These are phyloP conservation scores for Entomortierella beljakovae DNA, from an alignment of 192 early-diverging fungal genomes.

Conservation along the genomic window DNA sequence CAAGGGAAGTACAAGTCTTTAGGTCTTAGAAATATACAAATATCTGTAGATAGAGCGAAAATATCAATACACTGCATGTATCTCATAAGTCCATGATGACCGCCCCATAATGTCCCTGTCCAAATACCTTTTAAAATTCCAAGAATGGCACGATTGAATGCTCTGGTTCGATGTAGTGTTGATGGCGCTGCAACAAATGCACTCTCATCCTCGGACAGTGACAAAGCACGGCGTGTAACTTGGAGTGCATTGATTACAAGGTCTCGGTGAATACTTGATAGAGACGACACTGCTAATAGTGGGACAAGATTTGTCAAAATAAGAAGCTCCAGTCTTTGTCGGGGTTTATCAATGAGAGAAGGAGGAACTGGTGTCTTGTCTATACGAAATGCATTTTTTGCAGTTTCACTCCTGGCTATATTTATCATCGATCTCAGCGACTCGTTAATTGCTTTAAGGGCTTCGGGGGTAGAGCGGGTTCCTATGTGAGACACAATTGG, in stretches of 20 bases:
- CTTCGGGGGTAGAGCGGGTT: constrained; percentile 6
- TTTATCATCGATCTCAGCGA: constrained; percentile 32
- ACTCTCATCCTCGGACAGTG: constrained; percentile 13
- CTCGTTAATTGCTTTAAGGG: constrained; percentile 1
- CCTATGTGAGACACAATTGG: neutral
- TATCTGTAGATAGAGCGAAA: neutral
- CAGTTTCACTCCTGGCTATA: neutral
- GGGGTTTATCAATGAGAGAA: constrained; percentile 19
- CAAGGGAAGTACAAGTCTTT: constrained; percentile 20
- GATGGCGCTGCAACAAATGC: neutral
- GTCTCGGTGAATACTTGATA: constrained; percentile 19
- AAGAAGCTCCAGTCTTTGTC: constrained; percentile 34
- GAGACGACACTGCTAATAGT: constrained; percentile 10
- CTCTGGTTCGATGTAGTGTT: constrained; percentile 3
- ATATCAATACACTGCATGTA: neutral
- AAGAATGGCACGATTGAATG: constrained; percentile 17
- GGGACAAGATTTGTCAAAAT: constrained; percentile 20
- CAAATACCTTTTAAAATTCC: constrained; percentile 21
- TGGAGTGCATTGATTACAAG: constrained; percentile 10
- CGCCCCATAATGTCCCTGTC: neutral
- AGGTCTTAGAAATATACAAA: neutral
- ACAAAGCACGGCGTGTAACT: constrained; percentile 8
- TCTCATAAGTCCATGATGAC: neutral
- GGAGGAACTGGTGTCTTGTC: constrained; percentile 1
- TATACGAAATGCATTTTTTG: constrained; percentile 11